Evolutionary conservation across 139 green algal species (phyloP), one percentile per base, ranked within the genome.

Genomic region (Micractinium sp.): DNA sequence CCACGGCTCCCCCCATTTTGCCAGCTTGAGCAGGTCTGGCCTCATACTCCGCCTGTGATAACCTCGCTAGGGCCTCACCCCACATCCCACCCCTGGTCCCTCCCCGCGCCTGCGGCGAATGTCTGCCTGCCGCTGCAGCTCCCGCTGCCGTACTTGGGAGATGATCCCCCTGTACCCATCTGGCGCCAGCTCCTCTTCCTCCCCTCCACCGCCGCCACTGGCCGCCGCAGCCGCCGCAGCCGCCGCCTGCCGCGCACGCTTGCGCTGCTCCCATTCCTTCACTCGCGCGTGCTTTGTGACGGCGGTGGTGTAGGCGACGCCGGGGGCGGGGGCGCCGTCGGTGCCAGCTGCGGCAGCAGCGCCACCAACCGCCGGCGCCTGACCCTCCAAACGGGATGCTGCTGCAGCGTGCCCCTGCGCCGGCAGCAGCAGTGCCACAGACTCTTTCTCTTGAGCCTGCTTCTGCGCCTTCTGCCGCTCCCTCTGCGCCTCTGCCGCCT

Each of bases 41-140:
- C 20, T 75, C 9, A 18, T 33, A 3, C 71, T 22, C 71, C 63
- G 12, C 63, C 22, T 29, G 12, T 73, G 22, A 3, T 12, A 20
- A 73, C 63, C 14, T 20, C 2, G 63, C 63, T 29, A 15, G 22
- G 23, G 23, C 23, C 22, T 73, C 20, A 5, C 25, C 67, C 25
- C 67, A 75, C 25, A 18, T n/a, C 25, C 31, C 22, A 2, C 1
- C 29, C 71, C 31, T n/a, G 31, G 27, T 25, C 63, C 63, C 23
- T 3, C 29, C 7, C 18, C 63, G 9, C 82, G 79, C 83, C 83
- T 87, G 63, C 83, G 83, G 0, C 38, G 66, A 16, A 87, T 87
- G 38, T 87, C 83, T 66, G 79, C 25, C 67, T 80, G 35, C 39
- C 83, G 66, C 83, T 87, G 83, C 83, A 69, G 66, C 83, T 79